Base-by-base conservation (phyloP, 306 rosid species). In the Purshia tridentata region DNA sequence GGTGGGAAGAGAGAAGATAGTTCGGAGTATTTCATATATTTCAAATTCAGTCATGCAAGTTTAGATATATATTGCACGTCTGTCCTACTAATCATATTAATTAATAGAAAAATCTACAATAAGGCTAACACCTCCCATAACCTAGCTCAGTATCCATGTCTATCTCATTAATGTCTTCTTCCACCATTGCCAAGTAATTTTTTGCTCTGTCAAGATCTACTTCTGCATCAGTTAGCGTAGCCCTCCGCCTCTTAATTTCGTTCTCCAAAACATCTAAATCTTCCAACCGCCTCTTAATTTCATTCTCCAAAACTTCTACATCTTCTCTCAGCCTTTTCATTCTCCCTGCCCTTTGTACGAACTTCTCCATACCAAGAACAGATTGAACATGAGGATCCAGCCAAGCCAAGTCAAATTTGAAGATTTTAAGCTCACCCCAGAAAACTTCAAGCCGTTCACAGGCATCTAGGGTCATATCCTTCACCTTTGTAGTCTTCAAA, bases 371-470 rank as follows among this genome's bases (percentile, higher is more conserved):
- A 9, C 6, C 57, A 19, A 67, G 49, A 49, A 46, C 72, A 29
- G 72, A 67, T 10, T 67, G 72, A n/a, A 67, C 57, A 37, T 1
- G 58, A 15, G 72, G 72, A 1, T 67, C 72, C 58, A 67, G 72
- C 72, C 72, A 67, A 4, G 29, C 58, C 58, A 67, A 8, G 58
- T 51, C 72, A 67, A 67, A 49, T n/a, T 29, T 67, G 72, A 67
- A 67, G 23, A 18, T 49, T 40, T 29, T 6, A 9, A 67, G 45
- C 52, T 67, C 72, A 45, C 49, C 57, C 72, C 72, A 67, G 52
- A 48, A 67, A 35, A 51, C 16, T 49, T 6, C 58, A 67, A 67
- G 72, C 15, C 14, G 58, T 3, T 4, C 23, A 35, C 55, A 29
- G 45, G 72, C 58, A 35, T 67, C 45, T 39, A 16, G 23, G 8